Base-by-base conservation (phyloP, 768 basidiomycete species). In the Mycena crocata region DNA sequence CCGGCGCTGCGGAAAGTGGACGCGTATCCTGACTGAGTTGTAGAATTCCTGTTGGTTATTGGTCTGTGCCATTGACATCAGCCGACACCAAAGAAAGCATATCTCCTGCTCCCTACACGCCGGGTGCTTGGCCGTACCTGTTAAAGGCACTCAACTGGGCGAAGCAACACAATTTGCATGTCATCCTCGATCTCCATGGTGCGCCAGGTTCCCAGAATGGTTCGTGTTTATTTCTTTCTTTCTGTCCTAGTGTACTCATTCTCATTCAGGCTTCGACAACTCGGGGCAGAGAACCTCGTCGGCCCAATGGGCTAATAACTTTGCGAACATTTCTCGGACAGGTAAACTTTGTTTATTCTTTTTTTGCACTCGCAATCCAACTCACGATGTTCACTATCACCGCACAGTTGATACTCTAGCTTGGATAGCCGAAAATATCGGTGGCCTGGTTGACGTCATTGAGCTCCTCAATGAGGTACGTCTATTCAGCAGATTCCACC, bases 391-490 rank as follows among this genome's bases (percentile, higher is more conserved):
- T n/a, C n/a, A n/a, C n/a, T n/a, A n/a, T 52, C 9, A 52, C 23
- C 34, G 51, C 7, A 52, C 51, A 15, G 34, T 52, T 17, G 51
- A 52, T 26, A 52, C 51, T 13, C 34, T 52, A 2, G 23, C 23
- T 2, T 52, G 23, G 69, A 79, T 93, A 6, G 85, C 84, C 6
- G 76, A 81, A 57, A 82, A 88, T 57, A 74, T 89, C 13, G 87
- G 86, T 2, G 85, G 84, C 5, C 80, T 86, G 75, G 81, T 92
- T 17, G 87, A 89, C 67, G 85, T 89, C 4, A 80, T 93, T 34
- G 90, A 92, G 75, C 76, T 92, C 57, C 72, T 93, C 67, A 93
- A 93, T 70, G 92, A 93, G n/a, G n/a, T n/a, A n/a, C n/a, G n/a
- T n/a, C n/a, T n/a, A n/a, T n/a, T n/a, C n/a, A n/a, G n/a, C n/a